Conservation (phyloP, 306 rosid genomes). For the Medicago truncatula region DNA sequence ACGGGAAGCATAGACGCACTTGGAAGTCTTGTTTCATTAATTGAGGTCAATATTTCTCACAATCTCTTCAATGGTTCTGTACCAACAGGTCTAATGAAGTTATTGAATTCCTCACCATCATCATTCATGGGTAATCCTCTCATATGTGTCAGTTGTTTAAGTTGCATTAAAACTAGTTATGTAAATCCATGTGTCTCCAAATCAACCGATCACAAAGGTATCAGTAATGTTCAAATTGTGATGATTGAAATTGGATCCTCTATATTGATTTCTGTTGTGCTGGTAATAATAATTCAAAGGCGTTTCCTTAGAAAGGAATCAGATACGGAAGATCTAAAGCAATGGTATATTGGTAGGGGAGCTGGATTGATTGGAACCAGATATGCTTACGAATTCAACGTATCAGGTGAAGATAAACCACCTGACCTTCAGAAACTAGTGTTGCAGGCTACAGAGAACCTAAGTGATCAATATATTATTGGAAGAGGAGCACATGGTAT, state of each 20-base stretch:
- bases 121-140: slow-evolving; percentile 65
- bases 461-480: slow-evolving; percentile 59
- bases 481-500: slow-evolving; percentile 89
- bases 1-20: slow-evolving; percentile 60
- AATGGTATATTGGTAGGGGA: neutral
- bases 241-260: slow-evolving; percentile 64
- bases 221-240: slow-evolving; percentile 50
- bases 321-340: neutral
- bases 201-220: slow-evolving; percentile 48
- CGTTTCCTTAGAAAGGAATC: neutral
- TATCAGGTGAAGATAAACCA: slow-evolving; percentile 45
- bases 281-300: slow-evolving; percentile 27
- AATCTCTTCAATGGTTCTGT: slow-evolving; percentile 69
- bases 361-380: slow-evolving; percentile 40
- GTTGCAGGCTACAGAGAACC: slow-evolving; percentile 67
- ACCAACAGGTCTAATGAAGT: slow-evolving; percentile 54
- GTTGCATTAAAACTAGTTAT: slow-evolving; percentile 45
- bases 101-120: slow-evolving; percentile 47
- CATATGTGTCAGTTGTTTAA: slow-evolving; percentile 53
- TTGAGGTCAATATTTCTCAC: slow-evolving; percentile 58
- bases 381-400: neutral
- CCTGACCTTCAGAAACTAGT: slow-evolving; percentile 53
- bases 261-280: slow-evolving; percentile 36
- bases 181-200: slow-evolving; percentile 50
- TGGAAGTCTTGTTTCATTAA: slow-evolving; percentile 48